Conservation (phyloP, 2,329 filamentous ascomycete species). For the Aspergillus persii region DNA sequence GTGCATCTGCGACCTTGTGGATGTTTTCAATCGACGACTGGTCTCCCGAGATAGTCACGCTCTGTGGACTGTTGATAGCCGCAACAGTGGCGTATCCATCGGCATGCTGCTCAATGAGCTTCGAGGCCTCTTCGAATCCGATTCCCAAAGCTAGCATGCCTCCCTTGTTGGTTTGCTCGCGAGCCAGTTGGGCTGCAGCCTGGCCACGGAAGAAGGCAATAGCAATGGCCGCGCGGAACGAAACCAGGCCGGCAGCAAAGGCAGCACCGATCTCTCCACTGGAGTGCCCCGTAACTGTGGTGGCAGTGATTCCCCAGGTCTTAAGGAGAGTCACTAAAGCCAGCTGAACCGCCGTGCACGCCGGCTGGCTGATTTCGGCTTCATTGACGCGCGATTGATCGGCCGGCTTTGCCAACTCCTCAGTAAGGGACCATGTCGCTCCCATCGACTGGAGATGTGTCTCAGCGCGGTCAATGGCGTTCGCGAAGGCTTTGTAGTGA, state of each 20-base stretch:
- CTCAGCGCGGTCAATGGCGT: background rate
- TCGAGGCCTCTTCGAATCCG: background rate
- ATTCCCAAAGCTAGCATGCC: constrained; percentile 9
- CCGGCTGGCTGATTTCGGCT: constrained; percentile 16
- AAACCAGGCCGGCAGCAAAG: constrained; percentile 20
- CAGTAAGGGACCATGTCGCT: background rate
- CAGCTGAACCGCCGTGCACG: constrained; percentile 31
- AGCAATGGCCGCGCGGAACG: background rate
- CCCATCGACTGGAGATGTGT: background rate
- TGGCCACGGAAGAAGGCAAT: constrained; percentile 2
- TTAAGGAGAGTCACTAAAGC: constrained; percentile 26
- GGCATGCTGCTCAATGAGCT: background rate
- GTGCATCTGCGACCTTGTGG: background rate
- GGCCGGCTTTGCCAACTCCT: background rate
- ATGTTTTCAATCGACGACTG: background rate
- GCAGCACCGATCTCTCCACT: constrained; percentile 34
- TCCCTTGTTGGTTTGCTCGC: background rate
- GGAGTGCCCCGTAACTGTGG: constrained; percentile 27
- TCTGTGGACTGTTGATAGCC: background rate
- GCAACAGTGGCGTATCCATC: background rate
- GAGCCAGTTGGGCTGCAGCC: background rate
- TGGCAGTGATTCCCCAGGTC: constrained; percentile 16
- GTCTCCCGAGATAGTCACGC: background rate
- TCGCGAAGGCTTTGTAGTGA: background rate
- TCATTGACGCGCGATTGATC: background rate